A percentile compares a stretch with the other conserved stretches of the same genome.
phyloP scores from a whole-genome alignment of 176 grass and related monocot species.

The Lolium multiflorum region DNA sequence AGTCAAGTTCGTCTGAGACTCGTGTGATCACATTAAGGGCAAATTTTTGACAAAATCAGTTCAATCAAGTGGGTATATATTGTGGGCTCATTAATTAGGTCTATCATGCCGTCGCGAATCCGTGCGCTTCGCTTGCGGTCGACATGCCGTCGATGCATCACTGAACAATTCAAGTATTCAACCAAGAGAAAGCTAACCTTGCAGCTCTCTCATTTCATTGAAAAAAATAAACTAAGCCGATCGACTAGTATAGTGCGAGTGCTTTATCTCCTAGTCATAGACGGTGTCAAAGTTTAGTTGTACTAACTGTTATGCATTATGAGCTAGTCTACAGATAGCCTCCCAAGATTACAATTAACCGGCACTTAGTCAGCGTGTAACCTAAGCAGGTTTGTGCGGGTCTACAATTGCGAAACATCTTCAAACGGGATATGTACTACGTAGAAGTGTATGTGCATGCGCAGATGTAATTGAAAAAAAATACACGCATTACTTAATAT shows the following conservation, averaged over 20 bases:
- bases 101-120: constrained; percentile 1
- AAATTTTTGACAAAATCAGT: background rate
- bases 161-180: background rate
- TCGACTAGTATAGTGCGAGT: background rate
- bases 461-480: too few species aligned
- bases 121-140: background rate
- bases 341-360: too few species aligned
- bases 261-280: too few species aligned
- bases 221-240: background rate
- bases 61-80: background rate
- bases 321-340: too few species aligned
- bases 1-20: background rate
- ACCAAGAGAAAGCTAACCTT: background rate
- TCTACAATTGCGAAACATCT: too few species aligned
- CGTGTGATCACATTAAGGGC: background rate
- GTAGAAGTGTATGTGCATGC: too few species aligned
- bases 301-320: too few species aligned
- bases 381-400: too few species aligned
- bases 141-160: background rate
- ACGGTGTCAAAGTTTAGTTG: background rate
- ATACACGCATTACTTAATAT: too few species aligned
- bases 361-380: too few species aligned
- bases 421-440: too few species aligned
- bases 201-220: background rate
- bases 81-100: constrained; percentile 27